Base-by-base conservation (phyloP, 768 basidiomycete species). In the Inosperma sp. region DNA sequence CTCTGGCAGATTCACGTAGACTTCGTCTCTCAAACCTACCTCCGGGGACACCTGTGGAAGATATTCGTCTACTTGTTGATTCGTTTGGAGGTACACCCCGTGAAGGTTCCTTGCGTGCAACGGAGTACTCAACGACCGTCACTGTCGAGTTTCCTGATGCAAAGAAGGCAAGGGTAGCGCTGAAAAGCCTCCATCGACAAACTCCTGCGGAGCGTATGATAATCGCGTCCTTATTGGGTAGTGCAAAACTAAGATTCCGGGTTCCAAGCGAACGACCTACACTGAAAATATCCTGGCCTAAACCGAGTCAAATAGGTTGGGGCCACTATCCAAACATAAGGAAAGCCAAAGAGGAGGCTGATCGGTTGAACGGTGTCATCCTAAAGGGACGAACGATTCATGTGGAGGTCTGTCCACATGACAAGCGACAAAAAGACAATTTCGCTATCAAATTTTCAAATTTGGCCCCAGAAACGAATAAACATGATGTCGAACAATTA, bases 201-300 rank as follows among this genome's bases (percentile, higher is more conserved):
- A 49, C 50, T 5, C 69, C 64, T 36, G 52, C 57, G 17, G 53
- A 59, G 9, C 55, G 52, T 17, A 25, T 46, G 5, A 48, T 77
- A 12, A 36, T 41, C 56, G 61, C 34, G 65, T 69, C 19, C 54
- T 59, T 21, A 35, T 4, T 21, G 16, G 37, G 37, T 48, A 26
- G 14, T 57, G 72, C 21, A 61, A 67, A 29, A 48, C 62, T 23
- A 51, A 56, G 7, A 53, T 54, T 53, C 51, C 44, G 47, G 49
- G 52, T 6, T 54, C 49, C 9, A 53, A 46, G 2, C 27, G 26
- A 39, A 37, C 64, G 44, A 61, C 59, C 19, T 43, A 46, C 47
- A 63, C 65, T 78, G 48, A 73, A 70, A 51, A 45, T 82, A 4
- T 66, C 62, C 22, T 80, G 78, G 76, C 71, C 70, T 30, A 67